A percentile compares a stretch with the other conserved stretches of the same genome.
Evolutionary conservation across 176 grass and related monocot genomes (phyloP).

Genomic region (Ampelocalamus luodianensis): DNA sequence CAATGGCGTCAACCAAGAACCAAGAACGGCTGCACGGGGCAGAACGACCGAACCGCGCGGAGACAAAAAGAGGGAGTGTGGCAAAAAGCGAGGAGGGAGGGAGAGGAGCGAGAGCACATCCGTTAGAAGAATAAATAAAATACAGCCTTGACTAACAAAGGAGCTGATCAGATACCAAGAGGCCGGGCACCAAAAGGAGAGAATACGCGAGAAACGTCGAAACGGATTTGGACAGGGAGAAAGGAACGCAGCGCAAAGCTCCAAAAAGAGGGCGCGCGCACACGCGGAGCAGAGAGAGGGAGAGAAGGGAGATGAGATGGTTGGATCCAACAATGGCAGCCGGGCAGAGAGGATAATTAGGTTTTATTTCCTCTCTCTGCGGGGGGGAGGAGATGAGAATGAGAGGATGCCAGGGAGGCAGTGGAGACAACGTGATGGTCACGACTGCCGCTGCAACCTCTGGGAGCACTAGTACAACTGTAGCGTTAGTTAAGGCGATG

Average conservation of each 20-base stretch:
- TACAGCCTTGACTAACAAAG: neutral
- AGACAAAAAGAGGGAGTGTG: slow-evolving; percentile 36
- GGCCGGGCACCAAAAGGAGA: slow-evolving; percentile 43
- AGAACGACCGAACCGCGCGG: slow-evolving; percentile 1
- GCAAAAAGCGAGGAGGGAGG: neutral
- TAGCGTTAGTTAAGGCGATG: slow-evolving; percentile 41
- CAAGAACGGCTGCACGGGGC: slow-evolving; percentile 2
- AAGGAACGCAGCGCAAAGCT: slow-evolving; percentile 50
- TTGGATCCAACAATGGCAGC: slow-evolving; percentile 54
- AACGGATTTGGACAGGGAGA: slow-evolving; percentile 35
- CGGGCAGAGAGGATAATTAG: slow-evolving; percentile 47
- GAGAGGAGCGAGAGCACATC: slow-evolving; percentile 23
- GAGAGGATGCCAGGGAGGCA: slow-evolving; percentile 28
- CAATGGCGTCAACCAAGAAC: slow-evolving; percentile 31
- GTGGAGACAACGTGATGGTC: slow-evolving; percentile 72
- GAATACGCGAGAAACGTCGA: slow-evolving; percentile 29
- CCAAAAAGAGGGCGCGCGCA: slow-evolving; percentile 42
- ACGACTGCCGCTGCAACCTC: slow-evolving; percentile 33
- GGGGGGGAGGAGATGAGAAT: neutral
- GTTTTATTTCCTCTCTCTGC: slow-evolving; percentile 44
- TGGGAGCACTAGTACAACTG: slow-evolving; percentile 20
- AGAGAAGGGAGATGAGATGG: slow-evolving; percentile 38
- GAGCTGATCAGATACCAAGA: slow-evolving; percentile 36
- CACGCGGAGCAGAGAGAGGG: neutral
- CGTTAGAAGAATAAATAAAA: neutral